Base-by-base conservation (phyloP, 2,329 filamentous ascomycete genomes). In the Colletotrichum sp. region DNA sequence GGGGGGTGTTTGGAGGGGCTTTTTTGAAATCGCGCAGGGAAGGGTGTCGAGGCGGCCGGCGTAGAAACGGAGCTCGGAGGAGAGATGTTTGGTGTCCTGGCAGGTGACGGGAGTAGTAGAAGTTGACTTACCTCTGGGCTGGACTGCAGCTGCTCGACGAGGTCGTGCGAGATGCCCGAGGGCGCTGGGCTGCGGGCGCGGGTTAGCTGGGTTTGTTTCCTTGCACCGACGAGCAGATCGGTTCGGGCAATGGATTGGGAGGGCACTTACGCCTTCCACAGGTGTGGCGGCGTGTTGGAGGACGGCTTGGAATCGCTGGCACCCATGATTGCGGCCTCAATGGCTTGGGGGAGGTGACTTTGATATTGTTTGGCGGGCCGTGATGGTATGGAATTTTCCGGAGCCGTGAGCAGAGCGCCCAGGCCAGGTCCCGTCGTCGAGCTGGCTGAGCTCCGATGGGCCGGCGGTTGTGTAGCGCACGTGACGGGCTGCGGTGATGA, bases 71-170 rank as follows among this genome's bases (percentile, higher is more conserved):
- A 48, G 43, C 43, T 67, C 68, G 30, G 60, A 48, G 43, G 18
- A 18, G 39, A 1, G 18, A 18, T 21, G 2, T 9, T n/a, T 3
- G 59, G 14, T 28, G 7, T 4, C 7, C 21, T 12, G 3, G 21
- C 16, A 8, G 43, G 24, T 39, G 18, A n/a, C 13, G 12, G 12
- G 24, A 30, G 13, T 34, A 21, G n/a, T 5, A 52, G 24, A 7
- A 6, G 2, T 13, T 0, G 6, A n/a, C 87, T 82, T 90, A 98
- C 96, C 92, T 98, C 96, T 80, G 94, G 91, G 88, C 92, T 98
- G 77, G 92, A 91, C 85, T 98, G 95, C 77, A 99, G 90, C 77
- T 93, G 92, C 82, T 98, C 93, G 81, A 98, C 90, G 82, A 98
- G 89, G 83, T 95, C 93, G 82, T 95, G 93, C 79, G 96, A 98